Base-by-base conservation (phyloP, 352 stramenopile species). In the Pythium insidiosum region DNA sequence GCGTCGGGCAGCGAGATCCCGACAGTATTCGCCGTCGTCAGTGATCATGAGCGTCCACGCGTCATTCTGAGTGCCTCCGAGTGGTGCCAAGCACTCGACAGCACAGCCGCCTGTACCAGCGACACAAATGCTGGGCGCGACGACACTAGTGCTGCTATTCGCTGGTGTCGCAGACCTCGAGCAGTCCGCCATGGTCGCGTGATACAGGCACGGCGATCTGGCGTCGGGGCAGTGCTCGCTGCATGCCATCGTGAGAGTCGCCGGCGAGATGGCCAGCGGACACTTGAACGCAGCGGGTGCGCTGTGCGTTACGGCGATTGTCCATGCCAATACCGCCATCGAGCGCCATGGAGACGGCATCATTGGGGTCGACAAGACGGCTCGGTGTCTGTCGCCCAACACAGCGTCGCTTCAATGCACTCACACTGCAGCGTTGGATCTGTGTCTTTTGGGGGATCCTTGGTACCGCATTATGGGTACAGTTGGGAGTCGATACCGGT, bases 41-140 rank as follows among this genome's bases (percentile, higher is more conserved):
- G 57, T 63, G 37, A 70, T 30, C 49, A 68, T 46, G 25, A 73
- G 42, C 36, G 66, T 52, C 63, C 63, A 73, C 29, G 36, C 39
- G 5, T 49, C 25, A 18, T 48, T 47, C 7, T n/a, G 26, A 7
- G 15, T 39, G 6, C 57, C 58, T 20, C 50, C 63, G 33, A 70
- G 58, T n/a, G 60, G 63, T 2, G 35, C 47, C 46, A 73, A 53
- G 39, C 63, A 73, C 47, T 73, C 57, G 50, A 73, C 35, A 10
- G 63, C 63, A 22, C 63, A 73, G 22, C 24, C n/a, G 25, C 33
- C 44, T 7, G 38, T 31, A 22, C 50, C 40, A n/a, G 36, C 30
- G 5, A 58, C 50, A 21, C 50, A 58, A 1, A 43, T 16, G 23
- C 38, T 58, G n/a, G n/a, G n/a, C n/a, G n/a, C n/a, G n/a, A n/a